These are phyloP conservation scores for Sugiyamaella grinbergsii DNA, from an alignment of 1,139 yeast genomes.

Conservation along the genomic window DNA sequence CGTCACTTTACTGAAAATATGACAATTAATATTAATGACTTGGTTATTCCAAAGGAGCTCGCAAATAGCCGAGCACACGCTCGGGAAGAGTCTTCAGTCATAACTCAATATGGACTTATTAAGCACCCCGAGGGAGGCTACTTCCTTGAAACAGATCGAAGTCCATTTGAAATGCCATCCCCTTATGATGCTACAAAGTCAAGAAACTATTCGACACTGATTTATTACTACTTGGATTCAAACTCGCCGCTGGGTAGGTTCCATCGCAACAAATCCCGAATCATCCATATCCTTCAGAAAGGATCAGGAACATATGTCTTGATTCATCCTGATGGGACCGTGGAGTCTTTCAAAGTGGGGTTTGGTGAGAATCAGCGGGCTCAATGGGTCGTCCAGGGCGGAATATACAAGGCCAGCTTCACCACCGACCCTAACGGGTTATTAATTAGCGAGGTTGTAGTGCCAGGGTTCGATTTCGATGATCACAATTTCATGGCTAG, in stretches of 20 bases:
- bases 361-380: constrained; percentile 51
- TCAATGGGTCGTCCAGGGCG: constrained; percentile 61
- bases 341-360: constrained; percentile 53
- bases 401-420: constrained; percentile 54
- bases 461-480: constrained; percentile 56
- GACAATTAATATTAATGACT: background rate
- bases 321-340: constrained; percentile 49
- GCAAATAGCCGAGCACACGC: too few species aligned
- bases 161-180: constrained; percentile 45
- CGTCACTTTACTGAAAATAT: background rate
- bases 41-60: constrained; percentile 1
- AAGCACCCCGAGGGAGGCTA: constrained; percentile 54
- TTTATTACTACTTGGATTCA: constrained; percentile 52
- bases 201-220: constrained; percentile 50
- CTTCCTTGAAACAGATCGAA: constrained; percentile 53
- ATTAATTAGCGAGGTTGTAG: constrained; percentile 55
- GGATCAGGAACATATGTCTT: constrained; percentile 55
- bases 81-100: background rate
- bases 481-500: constrained; percentile 49
- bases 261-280: constrained; percentile 51
- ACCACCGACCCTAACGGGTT: constrained; percentile 43
- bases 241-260: constrained; percentile 51
- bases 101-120: constrained; percentile 16
- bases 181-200: constrained; percentile 38
- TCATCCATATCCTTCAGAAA: constrained; percentile 52